Conservation (phyloP, 331 rosid genomes). For the Acacia pycnantha region DNA sequence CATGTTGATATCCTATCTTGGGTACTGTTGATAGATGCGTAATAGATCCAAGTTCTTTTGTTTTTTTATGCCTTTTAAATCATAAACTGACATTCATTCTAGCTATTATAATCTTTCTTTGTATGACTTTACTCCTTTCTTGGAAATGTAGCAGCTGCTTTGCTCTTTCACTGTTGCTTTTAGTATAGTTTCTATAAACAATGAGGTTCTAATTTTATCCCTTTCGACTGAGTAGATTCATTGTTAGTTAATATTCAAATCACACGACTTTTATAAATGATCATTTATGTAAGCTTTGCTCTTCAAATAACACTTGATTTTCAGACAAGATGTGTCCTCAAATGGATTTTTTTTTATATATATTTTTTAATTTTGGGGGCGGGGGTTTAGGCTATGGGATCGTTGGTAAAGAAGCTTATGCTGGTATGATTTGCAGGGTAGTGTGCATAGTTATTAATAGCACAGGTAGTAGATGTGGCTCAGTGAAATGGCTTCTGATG, state of each 20-base stretch:
- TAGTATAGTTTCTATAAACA: neutral
- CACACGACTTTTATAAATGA: neutral
- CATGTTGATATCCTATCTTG: neutral
- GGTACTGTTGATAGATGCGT: neutral
- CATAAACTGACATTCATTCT: neutral
- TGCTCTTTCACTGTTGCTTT: neutral
- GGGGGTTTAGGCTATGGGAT: neutral
- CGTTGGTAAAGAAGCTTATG: neutral
- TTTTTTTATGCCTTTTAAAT: neutral
- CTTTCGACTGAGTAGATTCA: neutral
- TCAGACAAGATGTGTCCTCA: neutral
- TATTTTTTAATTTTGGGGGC: no score
- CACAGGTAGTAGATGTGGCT: neutral
- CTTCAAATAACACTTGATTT: neutral
- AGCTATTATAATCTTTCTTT: neutral
- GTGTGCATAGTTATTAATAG: neutral
- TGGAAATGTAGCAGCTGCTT: neutral
- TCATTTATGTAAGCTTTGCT: neutral
- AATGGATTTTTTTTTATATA: no score
- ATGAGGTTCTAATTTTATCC: conserved; percentile 1
- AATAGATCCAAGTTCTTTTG: neutral
- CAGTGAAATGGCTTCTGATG: neutral
- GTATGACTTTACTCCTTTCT: neutral
- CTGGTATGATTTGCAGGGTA: neutral
- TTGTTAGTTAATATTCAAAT: neutral